Evolutionary conservation across 2,329 filamentous ascomycete species (phyloP), one percentile per base, ranked within the genome.

Genomic region (Pseudocercospora macadamiae): DNA sequence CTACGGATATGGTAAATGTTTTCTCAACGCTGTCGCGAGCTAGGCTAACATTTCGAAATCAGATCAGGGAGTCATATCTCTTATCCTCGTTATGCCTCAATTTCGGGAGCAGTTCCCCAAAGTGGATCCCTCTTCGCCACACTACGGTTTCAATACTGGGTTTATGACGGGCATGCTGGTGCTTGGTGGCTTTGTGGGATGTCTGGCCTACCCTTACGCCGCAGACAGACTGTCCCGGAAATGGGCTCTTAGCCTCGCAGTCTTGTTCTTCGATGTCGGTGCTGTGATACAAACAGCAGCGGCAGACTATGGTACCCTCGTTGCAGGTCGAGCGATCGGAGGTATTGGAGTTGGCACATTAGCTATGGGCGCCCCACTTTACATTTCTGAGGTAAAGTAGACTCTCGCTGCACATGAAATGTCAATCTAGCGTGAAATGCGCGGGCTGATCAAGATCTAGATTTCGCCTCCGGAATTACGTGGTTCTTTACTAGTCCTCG

Each of bases 21-120:
- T n/a, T n/a, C n/a, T n/a, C n/a, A n/a, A n/a, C n/a, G n/a, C n/a
- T n/a, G n/a, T n/a, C n/a, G n/a, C n/a, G n/a, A n/a, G n/a, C n/a
- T n/a, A n/a, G n/a, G n/a, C 14, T 76, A 76, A 32, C 28, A 32
- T 32, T 12, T 32, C 28, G 12, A 32, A 32, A 12, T 32, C 6
- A 53, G 76, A 73, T 56, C 51, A 53, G n/a, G 51, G 51, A 14
- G 51, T 53, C 8, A 53, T 53, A 28, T 21, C 76, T 77, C 68
- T 78, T 44, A 77, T 78, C 59, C 70, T 75, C 12, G 70, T 74
- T n/a, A 79, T 79, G 77, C 64, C 69, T 0, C 74, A 77, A 42
- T 79, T 79, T 55, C 73, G 75, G 30, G 48, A 66, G 0, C 57
- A 54, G 0, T 77, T 71, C 57, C 76, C 76, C 21, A 45, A 66